Evolutionary conservation across 2,329 filamentous ascomycete species (phyloP).

Genomic region (Paecilomyces fulvus): DNA sequence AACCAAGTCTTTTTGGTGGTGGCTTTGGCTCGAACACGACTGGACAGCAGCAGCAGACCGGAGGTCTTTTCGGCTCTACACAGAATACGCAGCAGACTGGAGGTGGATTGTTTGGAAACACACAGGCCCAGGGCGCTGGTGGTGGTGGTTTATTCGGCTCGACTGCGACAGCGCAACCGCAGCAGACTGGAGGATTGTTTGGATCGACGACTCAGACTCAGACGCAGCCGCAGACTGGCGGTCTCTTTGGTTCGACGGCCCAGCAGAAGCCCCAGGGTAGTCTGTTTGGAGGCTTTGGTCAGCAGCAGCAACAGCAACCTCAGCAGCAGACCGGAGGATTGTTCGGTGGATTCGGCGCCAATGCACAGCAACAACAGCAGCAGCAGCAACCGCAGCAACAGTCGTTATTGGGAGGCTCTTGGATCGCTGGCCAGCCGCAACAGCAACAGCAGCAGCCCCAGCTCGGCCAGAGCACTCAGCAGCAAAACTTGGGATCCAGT

Average conservation of each 20-base stretch:
- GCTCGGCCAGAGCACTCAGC: slow-evolving; percentile 32
- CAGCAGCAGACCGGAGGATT: slow-evolving; percentile 31
- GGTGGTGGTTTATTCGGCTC: slow-evolving; percentile 19
- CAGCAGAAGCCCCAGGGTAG: slow-evolving; percentile 20
- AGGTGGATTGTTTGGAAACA: slow-evolving; percentile 18
- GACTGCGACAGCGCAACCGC: background rate
- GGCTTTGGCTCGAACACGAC: slow-evolving; percentile 15
- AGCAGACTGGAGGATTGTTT: slow-evolving; percentile 14
- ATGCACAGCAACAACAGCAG: slow-evolving; percentile 35
- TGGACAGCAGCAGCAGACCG: slow-evolving; percentile 16
- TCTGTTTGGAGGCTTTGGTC: slow-evolving; percentile 18
- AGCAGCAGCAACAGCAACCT: slow-evolving; percentile 12
- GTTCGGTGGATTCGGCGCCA: slow-evolving; percentile 30
- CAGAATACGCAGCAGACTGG: slow-evolving; percentile 11
- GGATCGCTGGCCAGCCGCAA: slow-evolving; percentile 15
- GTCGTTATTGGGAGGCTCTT: slow-evolving; percentile 19
- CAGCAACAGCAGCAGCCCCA: slow-evolving; percentile 29
- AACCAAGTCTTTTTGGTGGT: slow-evolving; percentile 34
- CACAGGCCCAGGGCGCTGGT: slow-evolving; percentile 12
- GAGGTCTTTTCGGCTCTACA: slow-evolving; percentile 25
- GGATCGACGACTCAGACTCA: slow-evolving; percentile 10
- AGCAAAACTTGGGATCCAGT: slow-evolving; percentile 28
- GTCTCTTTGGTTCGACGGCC: slow-evolving; percentile 9
- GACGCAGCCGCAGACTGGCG: slow-evolving; percentile 5
- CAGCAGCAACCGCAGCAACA: slow-evolving; percentile 24